Percentiles rank a stretch among this genome's conserved stretches.
These are phyloP conservation scores for Fusarium chuoi DNA, from an alignment of 2,329 filamentous ascomycete genomes.

Conservation along the genomic window DNA sequence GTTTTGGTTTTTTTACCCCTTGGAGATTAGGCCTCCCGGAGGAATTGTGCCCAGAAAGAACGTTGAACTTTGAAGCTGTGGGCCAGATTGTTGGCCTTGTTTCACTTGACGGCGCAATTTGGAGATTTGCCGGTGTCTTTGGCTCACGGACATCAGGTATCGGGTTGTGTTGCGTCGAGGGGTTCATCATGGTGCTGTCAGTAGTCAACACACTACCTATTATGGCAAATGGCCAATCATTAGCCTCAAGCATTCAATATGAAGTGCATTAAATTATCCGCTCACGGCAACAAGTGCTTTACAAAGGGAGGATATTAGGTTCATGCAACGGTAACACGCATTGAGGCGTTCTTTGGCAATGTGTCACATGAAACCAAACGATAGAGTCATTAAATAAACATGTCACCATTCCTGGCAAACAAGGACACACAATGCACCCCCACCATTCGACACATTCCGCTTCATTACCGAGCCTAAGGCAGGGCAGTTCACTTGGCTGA, in stretches of 20 bases:
- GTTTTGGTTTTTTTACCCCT: conserved; percentile 11
- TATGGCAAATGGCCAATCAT: conserved; percentile 11
- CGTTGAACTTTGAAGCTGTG: not conserved
- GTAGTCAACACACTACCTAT: conserved; percentile 31
- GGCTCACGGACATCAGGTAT: not conserved
- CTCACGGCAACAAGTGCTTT: not conserved
- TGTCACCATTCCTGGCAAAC: conserved; percentile 22
- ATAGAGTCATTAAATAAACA: not conserved
- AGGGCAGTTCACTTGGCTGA: not conserved
- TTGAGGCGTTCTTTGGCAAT: not conserved
- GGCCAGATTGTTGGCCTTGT: conserved; percentile 7
- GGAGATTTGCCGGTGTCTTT: conserved; percentile 9
- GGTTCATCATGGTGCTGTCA: conserved; percentile 11
- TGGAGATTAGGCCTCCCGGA: conserved; percentile 7
- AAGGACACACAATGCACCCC: not conserved
- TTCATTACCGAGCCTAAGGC: not conserved
- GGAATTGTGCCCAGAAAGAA: not conserved
- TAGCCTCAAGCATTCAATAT: not conserved
- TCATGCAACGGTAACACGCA: not conserved
- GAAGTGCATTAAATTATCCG: not conserved
- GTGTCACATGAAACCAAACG: not conserved
- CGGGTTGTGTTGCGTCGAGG: conserved; percentile 20
- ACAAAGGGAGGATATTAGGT: not conserved
- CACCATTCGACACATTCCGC: not conserved
- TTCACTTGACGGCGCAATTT: conserved; percentile 13